Percentiles rank a stretch among this genome's conserved stretches.
These are phyloP conservation scores for Hanseniaspora singularis DNA, from an alignment of 805 yeast genomes.

Conservation along the genomic window DNA sequence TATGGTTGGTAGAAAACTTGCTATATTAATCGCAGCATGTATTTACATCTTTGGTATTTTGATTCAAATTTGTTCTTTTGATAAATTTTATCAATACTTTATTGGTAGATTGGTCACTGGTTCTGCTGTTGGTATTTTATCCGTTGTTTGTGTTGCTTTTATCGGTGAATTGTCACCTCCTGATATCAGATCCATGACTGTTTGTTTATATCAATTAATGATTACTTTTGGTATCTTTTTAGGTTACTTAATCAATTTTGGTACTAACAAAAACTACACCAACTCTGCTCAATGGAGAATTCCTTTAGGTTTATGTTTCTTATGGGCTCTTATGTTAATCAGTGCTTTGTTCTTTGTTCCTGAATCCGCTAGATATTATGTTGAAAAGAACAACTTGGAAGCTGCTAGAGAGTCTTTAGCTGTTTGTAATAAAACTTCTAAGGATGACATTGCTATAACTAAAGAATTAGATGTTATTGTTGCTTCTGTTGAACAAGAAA, in stretches of 20 bases:
- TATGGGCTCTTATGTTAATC: constrained; percentile 29
- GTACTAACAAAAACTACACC: constrained; percentile 36
- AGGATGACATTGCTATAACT: constrained; percentile 38
- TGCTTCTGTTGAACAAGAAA: constrained; percentile 51
- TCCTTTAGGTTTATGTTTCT: constrained; percentile 43
- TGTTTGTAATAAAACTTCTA: constrained; percentile 37
- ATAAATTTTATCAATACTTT: constrained; percentile 37
- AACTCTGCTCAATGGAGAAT: constrained; percentile 52
- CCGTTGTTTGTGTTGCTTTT: constrained; percentile 61
- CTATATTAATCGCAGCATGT: constrained; percentile 41
- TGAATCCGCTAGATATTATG: constrained; percentile 55
- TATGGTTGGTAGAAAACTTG: constrained; percentile 46
- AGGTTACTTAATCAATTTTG: constrained; percentile 57
- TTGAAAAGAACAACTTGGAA: constrained; percentile 37
- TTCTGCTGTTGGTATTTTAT: constrained; percentile 58
- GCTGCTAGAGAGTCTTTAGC: constrained; percentile 46
- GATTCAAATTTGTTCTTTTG: constrained; percentile 44
- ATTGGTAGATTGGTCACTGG: constrained; percentile 64
- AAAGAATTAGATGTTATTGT: constrained; percentile 39
- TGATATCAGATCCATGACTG: constrained; percentile 49
- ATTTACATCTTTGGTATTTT: constrained; percentile 51
- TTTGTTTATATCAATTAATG: constrained; percentile 48
- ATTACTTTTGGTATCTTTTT: constrained; percentile 54
- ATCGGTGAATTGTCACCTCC: constrained; percentile 50
- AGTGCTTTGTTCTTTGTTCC: constrained; percentile 51